Base-by-base conservation (phyloP, 352 stramenopile species). In the Phytophthora fragariaefolia region DNA sequence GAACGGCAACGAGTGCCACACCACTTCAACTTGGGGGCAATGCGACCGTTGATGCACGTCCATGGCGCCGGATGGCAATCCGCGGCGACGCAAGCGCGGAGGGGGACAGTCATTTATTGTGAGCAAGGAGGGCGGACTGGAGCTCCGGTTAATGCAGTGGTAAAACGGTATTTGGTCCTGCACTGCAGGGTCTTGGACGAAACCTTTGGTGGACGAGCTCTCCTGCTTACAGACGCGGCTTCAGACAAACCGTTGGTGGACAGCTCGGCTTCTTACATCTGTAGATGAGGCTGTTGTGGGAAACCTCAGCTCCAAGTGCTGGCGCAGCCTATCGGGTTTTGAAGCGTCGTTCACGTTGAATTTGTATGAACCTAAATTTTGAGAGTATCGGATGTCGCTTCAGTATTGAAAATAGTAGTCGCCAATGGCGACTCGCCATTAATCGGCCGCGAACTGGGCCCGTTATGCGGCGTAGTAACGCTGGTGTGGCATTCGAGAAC, bases 51-150 rank as follows among this genome's bases (percentile, higher is more conserved):
- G 61, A 43, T 36, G 45, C 54, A 55, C 27, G 36, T 54, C 58
- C 61, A 63, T 69, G 53, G 55, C 55, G 32, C 30, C 32, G 55
- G 42, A 48, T 36, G 34, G 52, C 27, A 58, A 64, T 69, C 62
- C 6, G 1, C 7, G 18, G 46, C 34, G 54, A 58, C 53, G 62
- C 53, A 69, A 69, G 52, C 4, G 27, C 38, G 28, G 27, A 26
- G 12, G 32, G 15, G 48, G 45, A 38, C n/a, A n/a, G 8, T 23
- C 38, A 61, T 48, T n/a, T n/a, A 66, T 10, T 66, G 45, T 51
- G 58, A 66, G 58, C 58, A 52, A 66, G 13, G 3, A 18, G 34
- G 34, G 34, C 34, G 34, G 34, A 42, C 10, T 42, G 34, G 15
- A 6, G 18, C 13, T 15, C 18, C 18, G 34, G 8, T 42, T 1